phyloP scores from a whole-genome alignment of 768 basidiomycete species.

The Agrocybe praecox region DNA sequence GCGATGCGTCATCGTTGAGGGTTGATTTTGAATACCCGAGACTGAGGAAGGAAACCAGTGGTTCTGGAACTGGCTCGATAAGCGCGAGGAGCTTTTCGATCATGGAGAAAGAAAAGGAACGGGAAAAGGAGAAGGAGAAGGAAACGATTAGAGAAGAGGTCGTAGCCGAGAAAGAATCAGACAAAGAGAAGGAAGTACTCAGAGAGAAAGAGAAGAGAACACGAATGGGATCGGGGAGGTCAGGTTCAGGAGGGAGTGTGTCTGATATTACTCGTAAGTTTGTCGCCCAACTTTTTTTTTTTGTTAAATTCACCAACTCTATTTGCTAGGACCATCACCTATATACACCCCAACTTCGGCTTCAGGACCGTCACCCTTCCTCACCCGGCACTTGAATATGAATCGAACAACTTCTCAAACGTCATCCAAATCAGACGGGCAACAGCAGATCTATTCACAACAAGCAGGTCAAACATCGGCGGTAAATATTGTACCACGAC shows the following conservation, averaged over 20 bases:
- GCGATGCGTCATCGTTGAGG: slow-evolving; percentile 7
- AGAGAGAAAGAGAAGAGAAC: neutral
- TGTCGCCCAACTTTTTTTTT: neutral
- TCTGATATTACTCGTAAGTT: slow-evolving; percentile 49
- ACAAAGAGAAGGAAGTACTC: neutral
- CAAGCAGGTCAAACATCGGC: neutral
- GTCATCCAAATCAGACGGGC: slow-evolving; percentile 57
- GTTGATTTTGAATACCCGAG: slow-evolving; percentile 14
- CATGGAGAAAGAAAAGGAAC: slow-evolving; percentile 3
- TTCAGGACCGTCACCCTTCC: slow-evolving; percentile 44
- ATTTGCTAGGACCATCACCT: slow-evolving; percentile 46
- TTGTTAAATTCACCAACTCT: neutral
- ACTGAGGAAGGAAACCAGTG: neutral
- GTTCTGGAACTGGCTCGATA: neutral
- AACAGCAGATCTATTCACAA: slow-evolving; percentile 4
- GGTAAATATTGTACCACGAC: neutral
- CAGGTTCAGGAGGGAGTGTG: slow-evolving; percentile 35
- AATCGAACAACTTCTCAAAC: slow-evolving; percentile 68
- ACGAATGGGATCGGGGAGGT: neutral
- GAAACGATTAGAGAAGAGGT: neutral
- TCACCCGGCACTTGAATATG: slow-evolving; percentile 65
- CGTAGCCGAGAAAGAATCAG: slow-evolving; percentile 11
- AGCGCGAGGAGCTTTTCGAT: neutral
- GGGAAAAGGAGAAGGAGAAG: neutral
- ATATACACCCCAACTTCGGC: slow-evolving; percentile 24